Base-by-base conservation (phyloP, 164 flowering plant species). In the Echeveria elegans region DNA sequence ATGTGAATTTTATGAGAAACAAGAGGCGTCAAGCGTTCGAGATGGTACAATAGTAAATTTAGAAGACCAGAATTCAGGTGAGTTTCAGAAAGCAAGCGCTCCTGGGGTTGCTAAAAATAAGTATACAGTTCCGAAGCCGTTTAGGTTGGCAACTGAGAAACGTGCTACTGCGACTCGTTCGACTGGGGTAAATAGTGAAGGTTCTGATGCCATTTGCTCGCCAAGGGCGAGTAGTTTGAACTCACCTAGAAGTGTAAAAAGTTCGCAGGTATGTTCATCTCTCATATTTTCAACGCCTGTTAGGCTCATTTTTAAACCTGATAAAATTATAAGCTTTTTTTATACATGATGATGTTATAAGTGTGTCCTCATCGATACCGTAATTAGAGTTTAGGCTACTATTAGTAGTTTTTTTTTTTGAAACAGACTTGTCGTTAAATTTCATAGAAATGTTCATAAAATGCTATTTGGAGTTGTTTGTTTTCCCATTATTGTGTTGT, bases 111-210 rank as follows among this genome's bases (percentile, higher is more conserved):
- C 19, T 56, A 56, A 82, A 58, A 60, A 77, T 37, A 79, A 74
- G 24, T 69, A 48, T 72, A 83, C 93, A 63, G 80, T 85, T 65
- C 86, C 97, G 0, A 85, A 79, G 68, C 94, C 97, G 61, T 90
- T 85, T 80, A 30, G 85, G 53, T 69, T 84, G 78, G 91, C 86
- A 58, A 87, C 89, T 70, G 96, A 87, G 23, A 86, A 79, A 71
- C 89, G 86, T 70, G 85, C 85, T 24, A 67, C 41, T 70, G 87
- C 79, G 66, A 68, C 79, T 68, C 87, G 82, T 31, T 73, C 79
- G 64, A 31, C 61, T 64, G 81, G 64, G 40, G 36, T 73, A 69
- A 87, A 81, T 60, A 23, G 71, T 70, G 80, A 63, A 77, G 70
- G 67, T 63, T 65, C 58, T 68, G 76, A 48, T 63, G 70, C 32